phyloP scores from a whole-genome alignment of 169 alveolate genomes.

The Babesia divergens region DNA sequence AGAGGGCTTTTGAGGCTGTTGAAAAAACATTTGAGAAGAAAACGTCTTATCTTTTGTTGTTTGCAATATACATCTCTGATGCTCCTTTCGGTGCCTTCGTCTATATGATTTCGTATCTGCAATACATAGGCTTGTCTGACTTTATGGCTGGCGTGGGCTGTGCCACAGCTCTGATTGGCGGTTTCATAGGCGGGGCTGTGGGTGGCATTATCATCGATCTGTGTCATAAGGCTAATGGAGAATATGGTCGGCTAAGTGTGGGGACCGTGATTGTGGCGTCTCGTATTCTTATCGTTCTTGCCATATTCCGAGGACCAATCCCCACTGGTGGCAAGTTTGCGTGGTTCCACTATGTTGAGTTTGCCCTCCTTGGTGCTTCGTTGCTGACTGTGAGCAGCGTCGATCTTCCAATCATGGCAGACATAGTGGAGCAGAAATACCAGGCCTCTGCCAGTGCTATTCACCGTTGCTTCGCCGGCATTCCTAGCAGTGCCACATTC shows the following conservation, averaged over 20 bases:
- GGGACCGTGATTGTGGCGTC: slow-evolving; percentile 74
- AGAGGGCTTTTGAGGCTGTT: no score
- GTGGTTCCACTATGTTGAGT: slow-evolving; percentile 46
- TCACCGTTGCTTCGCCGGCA: slow-evolving; percentile 83
- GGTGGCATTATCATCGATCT: slow-evolving; percentile 85
- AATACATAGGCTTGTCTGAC: slow-evolving; percentile 84
- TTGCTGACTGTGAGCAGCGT: slow-evolving; percentile 89
- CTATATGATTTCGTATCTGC: slow-evolving; percentile 85
- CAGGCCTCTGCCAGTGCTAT: slow-evolving; percentile 84
- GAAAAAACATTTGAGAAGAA: slow-evolving; percentile 8
- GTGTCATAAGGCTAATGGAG: slow-evolving; percentile 73
- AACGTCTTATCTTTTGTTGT: slow-evolving; percentile 24
- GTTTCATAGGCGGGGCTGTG: slow-evolving; percentile 84
- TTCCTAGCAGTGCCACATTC: slow-evolving; percentile 82
- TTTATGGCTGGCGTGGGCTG: slow-evolving; percentile 80
- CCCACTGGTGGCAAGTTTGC: slow-evolving; percentile 50
- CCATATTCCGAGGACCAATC: slow-evolving; percentile 70
- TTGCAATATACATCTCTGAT: slow-evolving; percentile 77
- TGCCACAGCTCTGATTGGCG: slow-evolving; percentile 82
- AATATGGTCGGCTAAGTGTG: slow-evolving; percentile 84
- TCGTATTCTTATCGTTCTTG: slow-evolving; percentile 71
- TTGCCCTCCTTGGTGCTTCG: slow-evolving; percentile 81
- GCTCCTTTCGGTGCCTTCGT: slow-evolving; percentile 87
- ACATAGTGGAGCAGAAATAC: slow-evolving; percentile 84
- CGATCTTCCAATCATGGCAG: slow-evolving; percentile 85